Evolutionary conservation across 2,329 filamentous ascomycete genomes (phyloP).

Genomic region (Bipolaris zeicola): DNA sequence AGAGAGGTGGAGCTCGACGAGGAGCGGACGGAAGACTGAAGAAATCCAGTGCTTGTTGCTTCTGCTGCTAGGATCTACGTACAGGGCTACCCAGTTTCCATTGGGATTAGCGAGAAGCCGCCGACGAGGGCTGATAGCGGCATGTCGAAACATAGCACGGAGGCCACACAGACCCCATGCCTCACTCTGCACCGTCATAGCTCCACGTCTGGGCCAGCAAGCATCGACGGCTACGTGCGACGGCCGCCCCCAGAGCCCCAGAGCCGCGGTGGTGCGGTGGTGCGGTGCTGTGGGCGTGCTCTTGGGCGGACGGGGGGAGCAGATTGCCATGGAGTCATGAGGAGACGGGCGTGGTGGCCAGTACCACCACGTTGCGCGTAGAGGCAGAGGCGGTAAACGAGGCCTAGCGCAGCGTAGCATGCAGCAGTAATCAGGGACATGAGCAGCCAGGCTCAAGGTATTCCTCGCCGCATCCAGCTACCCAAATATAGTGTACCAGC

Average conservation of each 20-base stretch:
- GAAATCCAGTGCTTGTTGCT: conserved; percentile 43
- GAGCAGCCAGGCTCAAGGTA: conserved; percentile 22
- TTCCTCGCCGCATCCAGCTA: conserved; percentile 33
- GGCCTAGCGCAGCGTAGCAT: conserved; percentile 33
- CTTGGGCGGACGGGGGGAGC: background rate
- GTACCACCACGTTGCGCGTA: conserved; percentile 30
- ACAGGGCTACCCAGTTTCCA: conserved; percentile 36
- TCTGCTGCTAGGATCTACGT: conserved; percentile 40
- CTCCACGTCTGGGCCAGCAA: conserved; percentile 15
- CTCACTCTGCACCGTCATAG: conserved; percentile 31
- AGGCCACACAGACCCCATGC: conserved; percentile 38
- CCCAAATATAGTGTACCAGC: conserved; percentile 43
- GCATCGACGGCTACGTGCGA: conserved; percentile 3
- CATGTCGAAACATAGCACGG: conserved; percentile 41
- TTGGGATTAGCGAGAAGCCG: conserved; percentile 41
- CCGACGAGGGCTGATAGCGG: conserved; percentile 42
- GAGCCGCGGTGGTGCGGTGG: background rate
- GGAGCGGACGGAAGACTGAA: conserved; percentile 39
- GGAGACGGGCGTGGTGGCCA: conserved; percentile 21
- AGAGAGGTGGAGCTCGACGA: conserved; percentile 37
- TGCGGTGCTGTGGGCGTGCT: background rate
- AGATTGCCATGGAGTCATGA: background rate
- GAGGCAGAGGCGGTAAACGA: conserved; percentile 14
- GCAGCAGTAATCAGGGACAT: conserved; percentile 37
- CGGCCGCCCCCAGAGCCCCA: background rate